Evolutionary conservation across 192 early-diverging fungal genomes (phyloP), one percentile per base, ranked within the genome.

Genomic region (Gryganskiella cystojenkinii): DNA sequence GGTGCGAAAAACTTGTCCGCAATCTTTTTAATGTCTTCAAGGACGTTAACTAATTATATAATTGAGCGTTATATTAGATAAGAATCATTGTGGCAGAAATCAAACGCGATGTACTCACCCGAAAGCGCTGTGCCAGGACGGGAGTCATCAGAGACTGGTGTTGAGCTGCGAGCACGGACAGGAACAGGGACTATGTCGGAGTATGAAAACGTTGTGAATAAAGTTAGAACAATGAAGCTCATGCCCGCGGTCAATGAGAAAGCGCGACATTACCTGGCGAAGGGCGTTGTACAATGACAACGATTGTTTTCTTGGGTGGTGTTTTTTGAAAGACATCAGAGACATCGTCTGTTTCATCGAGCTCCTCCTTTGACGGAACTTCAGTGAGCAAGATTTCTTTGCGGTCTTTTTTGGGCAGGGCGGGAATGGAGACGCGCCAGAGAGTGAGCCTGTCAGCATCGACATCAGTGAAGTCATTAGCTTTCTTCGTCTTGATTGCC

Each of bases 231-330:
- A 22, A 1, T n/a, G n/a, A 25, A 27, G 20, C n/a, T 4, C 20
- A 3, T n/a, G 20, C 10, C 24, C 10, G 2, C 20, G 3, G 22
- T 4, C 2, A 3, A 22, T 11, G n/a, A n/a, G n/a, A n/a, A n/a
- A n/a, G n/a, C n/a, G n/a, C n/a, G n/a, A n/a, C 4, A 64, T 64
- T 54, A 55, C 63, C 52, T 64, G 19, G 63, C 4, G 51, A 52
- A 11, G 13, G 63, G 8, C 63, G 37, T 40, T 54, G 63, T n/a
- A 64, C 51, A 10, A 65, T 47, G 30, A 56, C 22, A 53, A 55
- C 49, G 50, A 64, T 52, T 24, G 61, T 53, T 55, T 55, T 56
- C 63, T 65, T 65, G 22, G 30, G 35, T 0, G 31, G 40, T 50
- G 7, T 43, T 43, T 15, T 43, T 43, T 43, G 42, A 43, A 43